Evolutionary conservation across 805 yeast species (phyloP).

Genomic region (Starmerella potacharoeniae): DNA sequence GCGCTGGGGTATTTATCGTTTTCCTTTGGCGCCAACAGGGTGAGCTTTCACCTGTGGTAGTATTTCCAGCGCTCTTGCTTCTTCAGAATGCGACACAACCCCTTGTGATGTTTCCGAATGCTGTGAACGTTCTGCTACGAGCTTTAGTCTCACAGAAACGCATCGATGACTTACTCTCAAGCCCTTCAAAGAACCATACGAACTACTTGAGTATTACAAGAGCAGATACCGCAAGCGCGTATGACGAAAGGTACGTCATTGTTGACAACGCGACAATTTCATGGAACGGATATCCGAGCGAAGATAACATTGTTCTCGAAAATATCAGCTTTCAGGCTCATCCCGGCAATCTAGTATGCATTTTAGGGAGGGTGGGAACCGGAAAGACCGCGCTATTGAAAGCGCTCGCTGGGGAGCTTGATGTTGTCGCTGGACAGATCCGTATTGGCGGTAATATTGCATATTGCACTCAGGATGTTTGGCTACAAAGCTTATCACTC

Average conservation of each 20-base stretch:
- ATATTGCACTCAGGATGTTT: constrained; percentile 76
- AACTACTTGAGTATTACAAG: constrained; percentile 41
- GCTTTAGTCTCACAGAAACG: constrained; percentile 51
- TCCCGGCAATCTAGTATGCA: constrained; percentile 67
- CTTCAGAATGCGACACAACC: constrained; percentile 77
- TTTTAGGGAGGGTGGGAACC: constrained; percentile 75
- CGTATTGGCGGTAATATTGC: constrained; percentile 61
- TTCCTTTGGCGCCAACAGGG: constrained; percentile 50
- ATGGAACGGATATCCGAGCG: constrained; percentile 45
- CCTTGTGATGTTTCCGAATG: constrained; percentile 78
- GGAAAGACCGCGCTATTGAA: constrained; percentile 77
- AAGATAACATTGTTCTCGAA: constrained; percentile 26
- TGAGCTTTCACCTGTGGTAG: constrained; percentile 77
- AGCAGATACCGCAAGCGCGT: constrained; percentile 39
- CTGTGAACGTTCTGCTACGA: constrained; percentile 70
- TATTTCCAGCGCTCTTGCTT: constrained; percentile 49
- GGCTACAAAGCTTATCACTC: constrained; percentile 86
- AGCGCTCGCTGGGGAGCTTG: constrained; percentile 64
- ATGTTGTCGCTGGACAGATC: constrained; percentile 60
- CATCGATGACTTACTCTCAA: constrained; percentile 57
- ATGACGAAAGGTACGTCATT: constrained; percentile 47
- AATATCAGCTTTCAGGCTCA: constrained; percentile 49
- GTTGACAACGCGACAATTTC: constrained; percentile 30
- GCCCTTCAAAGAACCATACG: constrained; percentile 63
- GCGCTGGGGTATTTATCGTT: constrained; percentile 78